Evolutionary conservation across 2,329 filamentous ascomycete species (phyloP).

Genomic region (Colletotrichum destructivum): DNA sequence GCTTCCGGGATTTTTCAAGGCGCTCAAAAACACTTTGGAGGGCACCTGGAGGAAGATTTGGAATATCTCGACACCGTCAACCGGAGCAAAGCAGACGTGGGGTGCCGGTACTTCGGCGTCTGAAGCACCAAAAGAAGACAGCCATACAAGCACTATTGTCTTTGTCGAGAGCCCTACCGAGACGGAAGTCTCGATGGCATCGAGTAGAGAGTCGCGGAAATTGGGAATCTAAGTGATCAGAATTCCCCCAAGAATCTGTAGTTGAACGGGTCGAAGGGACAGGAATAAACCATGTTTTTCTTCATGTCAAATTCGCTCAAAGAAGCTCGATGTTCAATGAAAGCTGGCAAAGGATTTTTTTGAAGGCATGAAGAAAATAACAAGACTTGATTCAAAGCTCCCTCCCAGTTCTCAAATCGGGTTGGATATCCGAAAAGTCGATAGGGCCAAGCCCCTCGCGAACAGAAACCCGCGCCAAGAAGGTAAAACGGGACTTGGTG

Average conservation of each 20-base stretch:
- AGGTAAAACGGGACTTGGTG: background rate
- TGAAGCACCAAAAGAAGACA: background rate
- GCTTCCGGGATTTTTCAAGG: background rate
- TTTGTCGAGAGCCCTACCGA: background rate
- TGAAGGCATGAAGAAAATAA: too few species aligned
- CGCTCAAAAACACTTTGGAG: background rate
- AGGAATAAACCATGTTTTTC: background rate
- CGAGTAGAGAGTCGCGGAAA: background rate
- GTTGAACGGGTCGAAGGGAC: background rate
- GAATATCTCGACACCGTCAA: background rate
- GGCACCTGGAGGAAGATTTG: background rate
- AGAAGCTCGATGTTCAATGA: fast-evolving
- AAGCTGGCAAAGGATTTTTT: background rate
- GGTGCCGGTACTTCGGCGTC: background rate
- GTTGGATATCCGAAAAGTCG: background rate
- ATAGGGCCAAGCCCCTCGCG: background rate
- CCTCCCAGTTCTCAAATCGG: too few species aligned
- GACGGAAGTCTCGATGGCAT: background rate
- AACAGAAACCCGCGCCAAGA: background rate
- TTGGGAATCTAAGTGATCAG: background rate
- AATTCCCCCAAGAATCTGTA: background rate
- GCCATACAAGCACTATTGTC: background rate
- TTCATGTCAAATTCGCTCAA: background rate
- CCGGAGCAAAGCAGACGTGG: background rate
- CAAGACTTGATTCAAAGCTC: too few species aligned